Conservation (phyloP, 2,329 filamentous ascomycete genomes). For the Tolypocladium inflatum region DNA sequence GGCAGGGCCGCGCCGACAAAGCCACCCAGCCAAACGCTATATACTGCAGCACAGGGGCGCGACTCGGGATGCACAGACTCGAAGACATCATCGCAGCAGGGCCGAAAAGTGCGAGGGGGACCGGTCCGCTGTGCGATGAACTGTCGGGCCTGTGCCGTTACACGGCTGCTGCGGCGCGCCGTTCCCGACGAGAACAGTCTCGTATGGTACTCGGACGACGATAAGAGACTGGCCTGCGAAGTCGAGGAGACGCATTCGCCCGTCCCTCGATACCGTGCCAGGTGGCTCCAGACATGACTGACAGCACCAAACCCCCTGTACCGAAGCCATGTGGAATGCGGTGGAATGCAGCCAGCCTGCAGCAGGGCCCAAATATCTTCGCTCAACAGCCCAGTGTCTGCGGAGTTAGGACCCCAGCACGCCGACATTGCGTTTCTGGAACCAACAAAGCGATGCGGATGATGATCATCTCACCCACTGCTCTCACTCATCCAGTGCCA, state of each 20-base stretch:
- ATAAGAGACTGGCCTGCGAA: not conserved
- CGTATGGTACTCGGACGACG: conserved; percentile 17
- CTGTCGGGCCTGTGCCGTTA: conserved; percentile 7
- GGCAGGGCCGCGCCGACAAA: not conserved
- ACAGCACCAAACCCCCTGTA: not conserved
- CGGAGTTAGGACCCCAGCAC: not conserved
- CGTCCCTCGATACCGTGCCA: not conserved
- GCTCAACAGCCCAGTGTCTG: not conserved
- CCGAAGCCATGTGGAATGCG: conserved; percentile 2
- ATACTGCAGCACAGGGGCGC: not conserved
- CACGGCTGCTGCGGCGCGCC: conserved; percentile 21
- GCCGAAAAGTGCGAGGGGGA: not conserved
- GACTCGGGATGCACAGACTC: not conserved
- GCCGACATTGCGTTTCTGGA: not conserved
- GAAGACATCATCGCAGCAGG: not conserved
- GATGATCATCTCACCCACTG: not conserved
- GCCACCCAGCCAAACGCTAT: not conserved
- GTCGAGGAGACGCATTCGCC: not conserved
- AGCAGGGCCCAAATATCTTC: not conserved
- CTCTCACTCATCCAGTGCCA: not conserved
- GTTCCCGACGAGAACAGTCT: conserved; percentile 24
- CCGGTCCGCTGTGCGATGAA: conserved; percentile 1
- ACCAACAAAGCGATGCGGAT: not conserved
- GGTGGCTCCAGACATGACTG: conserved; percentile 1
- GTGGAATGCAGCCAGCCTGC: not conserved